Evolutionary conservation across 345 rosid genomes (phyloP).

Genomic region (Hevea brasiliensis): DNA sequence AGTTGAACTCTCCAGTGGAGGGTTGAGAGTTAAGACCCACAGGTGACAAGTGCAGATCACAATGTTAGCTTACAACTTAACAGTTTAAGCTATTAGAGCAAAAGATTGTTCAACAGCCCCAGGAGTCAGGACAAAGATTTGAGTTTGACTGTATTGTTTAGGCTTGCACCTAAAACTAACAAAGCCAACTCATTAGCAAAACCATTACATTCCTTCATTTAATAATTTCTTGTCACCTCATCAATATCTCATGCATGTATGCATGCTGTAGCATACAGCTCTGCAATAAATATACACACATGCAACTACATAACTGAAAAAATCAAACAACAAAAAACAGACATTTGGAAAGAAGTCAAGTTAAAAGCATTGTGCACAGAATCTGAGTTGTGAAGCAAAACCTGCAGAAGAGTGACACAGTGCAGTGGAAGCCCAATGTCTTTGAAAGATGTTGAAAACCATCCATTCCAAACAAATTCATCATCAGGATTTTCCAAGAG

Average conservation of each 20-base stretch:
- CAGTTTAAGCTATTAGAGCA: background rate
- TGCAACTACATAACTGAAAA: background rate
- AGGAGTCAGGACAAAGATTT: background rate
- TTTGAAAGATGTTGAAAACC: constrained; percentile 77
- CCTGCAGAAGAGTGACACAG: constrained; percentile 93
- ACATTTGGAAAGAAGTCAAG: background rate
- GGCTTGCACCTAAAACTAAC: background rate
- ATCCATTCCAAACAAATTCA: constrained; percentile 94
- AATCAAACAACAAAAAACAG: background rate
- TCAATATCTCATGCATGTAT: background rate
- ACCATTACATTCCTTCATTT: background rate
- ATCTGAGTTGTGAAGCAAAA: constrained; percentile 40
- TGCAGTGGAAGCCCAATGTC: constrained; percentile 62
- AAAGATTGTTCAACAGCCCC: background rate
- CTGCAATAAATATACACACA: background rate
- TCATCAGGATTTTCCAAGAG: constrained; percentile 70
- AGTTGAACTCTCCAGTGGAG: background rate
- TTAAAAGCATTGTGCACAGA: background rate
- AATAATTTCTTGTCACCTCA: background rate
- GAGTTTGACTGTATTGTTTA: background rate
- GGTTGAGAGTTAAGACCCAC: too few species aligned
- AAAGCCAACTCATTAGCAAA: background rate
- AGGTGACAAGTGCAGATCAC: background rate
- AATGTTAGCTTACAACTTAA: background rate
- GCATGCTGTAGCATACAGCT: background rate